phyloP scores from a whole-genome alignment of 1,284 basidiomycete species.

The Salmacisia buchloeana region DNA sequence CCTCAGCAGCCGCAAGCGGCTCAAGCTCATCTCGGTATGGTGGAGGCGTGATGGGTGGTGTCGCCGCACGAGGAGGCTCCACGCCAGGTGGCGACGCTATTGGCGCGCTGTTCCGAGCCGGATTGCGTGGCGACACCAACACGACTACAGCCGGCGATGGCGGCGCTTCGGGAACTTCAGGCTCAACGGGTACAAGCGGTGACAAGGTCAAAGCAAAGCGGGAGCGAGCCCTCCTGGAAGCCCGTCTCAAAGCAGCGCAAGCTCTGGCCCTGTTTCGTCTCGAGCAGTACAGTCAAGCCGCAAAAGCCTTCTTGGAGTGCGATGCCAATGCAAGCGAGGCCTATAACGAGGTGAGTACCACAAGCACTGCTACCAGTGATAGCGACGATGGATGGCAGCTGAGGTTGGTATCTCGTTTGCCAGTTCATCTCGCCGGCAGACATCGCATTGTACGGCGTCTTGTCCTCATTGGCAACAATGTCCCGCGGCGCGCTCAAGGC shows the following conservation, averaged over 20 bases:
- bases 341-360: slow-evolving; percentile 59
- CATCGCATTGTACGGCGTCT: slow-evolving; percentile 72
- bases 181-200: neutral
- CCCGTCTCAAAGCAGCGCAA: slow-evolving; percentile 71
- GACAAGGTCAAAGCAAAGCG: slow-evolving; percentile 18
- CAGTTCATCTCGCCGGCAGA: slow-evolving; percentile 71
- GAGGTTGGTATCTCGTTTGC: neutral
- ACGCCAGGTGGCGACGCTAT: slow-evolving; percentile 41
- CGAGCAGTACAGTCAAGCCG: slow-evolving; percentile 69
- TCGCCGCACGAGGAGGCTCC: slow-evolving; percentile 20
- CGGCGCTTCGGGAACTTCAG: neutral
- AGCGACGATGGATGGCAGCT: neutral
- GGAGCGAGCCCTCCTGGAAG: slow-evolving; percentile 55
- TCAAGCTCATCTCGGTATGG: slow-evolving; percentile 21
- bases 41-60: slow-evolving; percentile 19
- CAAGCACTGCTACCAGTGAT: too few relatives aligned
- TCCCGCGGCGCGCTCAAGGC: slow-evolving; percentile 65
- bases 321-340: slow-evolving; percentile 69
- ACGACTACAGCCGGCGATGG: slow-evolving; percentile 9
- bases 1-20: slow-evolving; percentile 8
- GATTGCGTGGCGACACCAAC: slow-evolving; percentile 9
- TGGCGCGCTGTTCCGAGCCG: slow-evolving; percentile 45
- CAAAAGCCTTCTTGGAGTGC: slow-evolving; percentile 63
- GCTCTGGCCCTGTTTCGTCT: slow-evolving; percentile 68
- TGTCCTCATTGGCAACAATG: slow-evolving; percentile 73